Conservation (phyloP, 2,329 filamentous ascomycete species). For the Fusarium camptoceras region DNA sequence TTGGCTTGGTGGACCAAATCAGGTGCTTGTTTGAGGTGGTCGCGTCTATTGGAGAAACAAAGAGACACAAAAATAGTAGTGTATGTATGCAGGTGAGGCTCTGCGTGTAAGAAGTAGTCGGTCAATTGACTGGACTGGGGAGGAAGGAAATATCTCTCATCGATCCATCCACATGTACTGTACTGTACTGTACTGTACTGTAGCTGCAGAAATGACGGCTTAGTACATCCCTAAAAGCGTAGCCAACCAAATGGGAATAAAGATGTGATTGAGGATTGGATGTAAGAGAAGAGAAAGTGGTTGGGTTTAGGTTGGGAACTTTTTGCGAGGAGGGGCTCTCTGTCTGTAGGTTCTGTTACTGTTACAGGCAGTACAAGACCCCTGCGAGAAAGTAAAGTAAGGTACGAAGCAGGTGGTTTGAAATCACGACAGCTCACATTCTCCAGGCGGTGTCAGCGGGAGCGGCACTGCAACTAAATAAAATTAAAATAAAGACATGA, state of each 20-base stretch:
- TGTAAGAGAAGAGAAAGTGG: constrained; percentile 34
- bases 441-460: constrained; percentile 15
- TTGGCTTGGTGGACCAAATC: constrained; percentile 1
- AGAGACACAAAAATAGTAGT: constrained; percentile 4
- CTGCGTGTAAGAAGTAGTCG: constrained; percentile 18
- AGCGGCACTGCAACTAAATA: constrained; percentile 5
- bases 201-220: constrained; percentile 26
- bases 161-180: constrained; percentile 31
- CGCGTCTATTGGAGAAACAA: constrained; percentile 1
- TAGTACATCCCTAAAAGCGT: constrained; percentile 26
- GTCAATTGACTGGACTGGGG: constrained; percentile 37
- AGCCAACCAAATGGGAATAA: constrained; percentile 26
- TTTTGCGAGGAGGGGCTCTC: constrained; percentile 35
- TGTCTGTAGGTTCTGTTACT: background rate
- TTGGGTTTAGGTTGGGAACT: constrained; percentile 16
- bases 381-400: constrained; percentile 25
- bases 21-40: background rate
- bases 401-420: constrained; percentile 1
- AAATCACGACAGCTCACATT: constrained; percentile 30
- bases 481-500: background rate
- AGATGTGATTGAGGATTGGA: constrained; percentile 31
- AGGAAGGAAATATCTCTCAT: constrained; percentile 23
- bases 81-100: constrained; percentile 24
- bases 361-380: constrained; percentile 29
- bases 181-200: background rate